Conservation (phyloP, 768 basidiomycete species). For the Crassisporium funariophilum region DNA sequence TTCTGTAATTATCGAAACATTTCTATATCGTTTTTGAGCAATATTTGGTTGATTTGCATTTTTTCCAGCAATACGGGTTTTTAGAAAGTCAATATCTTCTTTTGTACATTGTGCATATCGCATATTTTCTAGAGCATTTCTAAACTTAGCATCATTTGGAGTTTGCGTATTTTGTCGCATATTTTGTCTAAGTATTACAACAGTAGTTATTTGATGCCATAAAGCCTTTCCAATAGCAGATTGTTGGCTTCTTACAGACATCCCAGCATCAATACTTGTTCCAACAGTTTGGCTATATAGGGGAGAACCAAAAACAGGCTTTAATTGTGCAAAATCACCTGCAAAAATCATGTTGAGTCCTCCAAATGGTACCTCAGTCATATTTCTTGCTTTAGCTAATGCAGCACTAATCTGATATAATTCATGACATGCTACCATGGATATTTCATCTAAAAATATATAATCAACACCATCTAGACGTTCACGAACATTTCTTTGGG, state of each 20-base stretch:
- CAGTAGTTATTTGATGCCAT: slow-evolving; percentile 35
- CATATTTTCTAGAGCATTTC: slow-evolving; percentile 23
- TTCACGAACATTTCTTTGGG: slow-evolving; percentile 9
- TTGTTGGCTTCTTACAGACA: slow-evolving; percentile 22
- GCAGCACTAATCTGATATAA: slow-evolving; percentile 27
- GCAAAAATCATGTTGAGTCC: slow-evolving; percentile 40
- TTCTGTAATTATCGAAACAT: slow-evolving; percentile 37
- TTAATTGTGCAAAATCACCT: slow-evolving; percentile 46
- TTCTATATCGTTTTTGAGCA: slow-evolving; percentile 17
- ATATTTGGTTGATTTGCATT: slow-evolving; percentile 10
- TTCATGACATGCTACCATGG: slow-evolving; percentile 38
- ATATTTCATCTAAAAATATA: slow-evolving; percentile 44
- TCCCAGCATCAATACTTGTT: background rate
- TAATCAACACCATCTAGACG: slow-evolving; percentile 33
- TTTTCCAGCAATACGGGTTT: slow-evolving; percentile 16
- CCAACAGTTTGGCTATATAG: slow-evolving; percentile 20
- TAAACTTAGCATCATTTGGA: slow-evolving; percentile 26
- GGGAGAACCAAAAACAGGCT: slow-evolving; percentile 22
- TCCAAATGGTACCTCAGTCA: slow-evolving; percentile 30
- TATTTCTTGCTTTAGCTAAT: slow-evolving; percentile 21
- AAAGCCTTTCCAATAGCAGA: slow-evolving; percentile 31
- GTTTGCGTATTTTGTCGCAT: slow-evolving; percentile 33
- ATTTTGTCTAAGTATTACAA: slow-evolving; percentile 36
- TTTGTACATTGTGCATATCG: slow-evolving; percentile 32
- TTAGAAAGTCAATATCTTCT: slow-evolving; percentile 33